Evolutionary conservation across 73 alveolate species (phyloP).

Genomic region (Stentor roeselii): DNA sequence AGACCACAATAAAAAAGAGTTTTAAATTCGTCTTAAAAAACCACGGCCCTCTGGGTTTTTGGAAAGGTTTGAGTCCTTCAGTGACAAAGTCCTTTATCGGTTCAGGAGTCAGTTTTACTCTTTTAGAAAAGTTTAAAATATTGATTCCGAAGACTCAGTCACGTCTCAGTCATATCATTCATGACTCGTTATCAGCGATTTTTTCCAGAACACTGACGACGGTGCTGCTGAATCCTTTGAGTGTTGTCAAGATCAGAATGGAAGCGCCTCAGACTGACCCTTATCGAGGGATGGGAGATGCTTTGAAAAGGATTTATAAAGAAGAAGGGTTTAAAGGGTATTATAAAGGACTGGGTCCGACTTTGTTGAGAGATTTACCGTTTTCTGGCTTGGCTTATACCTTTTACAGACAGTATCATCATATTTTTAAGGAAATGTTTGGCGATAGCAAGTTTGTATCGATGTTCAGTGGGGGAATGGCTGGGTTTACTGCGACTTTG

Average conservation of each 20-base stretch:
- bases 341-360: constrained; percentile 4
- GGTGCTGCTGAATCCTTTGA: background rate
- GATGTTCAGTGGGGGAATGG: background rate
- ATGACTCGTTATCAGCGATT: background rate
- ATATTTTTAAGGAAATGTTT: background rate
- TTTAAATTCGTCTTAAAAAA: background rate
- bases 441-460: background rate
- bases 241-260: constrained; percentile 3
- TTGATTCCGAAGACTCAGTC: background rate
- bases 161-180: background rate
- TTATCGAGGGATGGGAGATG: background rate
- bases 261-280: constrained; percentile 19
- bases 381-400: constrained; percentile 17
- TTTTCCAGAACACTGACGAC: background rate
- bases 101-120: background rate
- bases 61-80: constrained; percentile 18
- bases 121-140: constrained; percentile 11
- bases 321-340: constrained; percentile 19
- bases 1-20: background rate
- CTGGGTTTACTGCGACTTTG: constrained; percentile 15
- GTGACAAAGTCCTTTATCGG: background rate
- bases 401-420: background rate
- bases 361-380: constrained; percentile 13
- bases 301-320: background rate
- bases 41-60: background rate